Conservation (phyloP, 345 rosid species). For the Arabidopsis suecica region DNA sequence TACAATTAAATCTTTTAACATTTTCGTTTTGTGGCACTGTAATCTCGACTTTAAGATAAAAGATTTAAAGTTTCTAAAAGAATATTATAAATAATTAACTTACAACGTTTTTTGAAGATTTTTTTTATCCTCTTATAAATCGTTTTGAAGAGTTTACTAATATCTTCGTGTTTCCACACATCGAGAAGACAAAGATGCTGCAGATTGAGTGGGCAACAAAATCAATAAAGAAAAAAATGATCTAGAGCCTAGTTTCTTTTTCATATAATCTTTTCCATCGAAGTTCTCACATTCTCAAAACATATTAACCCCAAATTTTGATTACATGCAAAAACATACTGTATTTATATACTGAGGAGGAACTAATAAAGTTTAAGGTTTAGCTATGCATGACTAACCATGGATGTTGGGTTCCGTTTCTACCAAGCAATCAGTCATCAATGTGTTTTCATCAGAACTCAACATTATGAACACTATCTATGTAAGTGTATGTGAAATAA, state of each 20-base stretch:
- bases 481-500: neutral
- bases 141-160: no score
- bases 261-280: conserved; percentile 42
- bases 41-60: neutral
- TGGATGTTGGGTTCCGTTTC: conserved; percentile 53
- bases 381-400: conserved; percentile 52
- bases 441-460: neutral
- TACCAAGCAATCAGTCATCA: conserved; percentile 24
- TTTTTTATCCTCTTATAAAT: no score
- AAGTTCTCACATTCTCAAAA: conserved; percentile 60
- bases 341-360: neutral
- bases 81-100: neutral
- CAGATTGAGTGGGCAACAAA: conserved; percentile 35
- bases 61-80: no score
- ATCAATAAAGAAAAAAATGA: neutral
- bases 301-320: neutral
- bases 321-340: neutral
- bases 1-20: neutral
- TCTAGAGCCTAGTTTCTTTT: conserved; percentile 17
- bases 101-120: neutral
- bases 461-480: neutral
- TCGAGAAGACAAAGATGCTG: conserved; percentile 49
- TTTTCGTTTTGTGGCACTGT: neutral
- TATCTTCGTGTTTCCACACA: conserved; percentile 19
- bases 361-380: conserved; percentile 23